Evolutionary conservation across 2,329 filamentous ascomycete genomes (phyloP).

Genomic region (Colletotrichum tabaci): DNA sequence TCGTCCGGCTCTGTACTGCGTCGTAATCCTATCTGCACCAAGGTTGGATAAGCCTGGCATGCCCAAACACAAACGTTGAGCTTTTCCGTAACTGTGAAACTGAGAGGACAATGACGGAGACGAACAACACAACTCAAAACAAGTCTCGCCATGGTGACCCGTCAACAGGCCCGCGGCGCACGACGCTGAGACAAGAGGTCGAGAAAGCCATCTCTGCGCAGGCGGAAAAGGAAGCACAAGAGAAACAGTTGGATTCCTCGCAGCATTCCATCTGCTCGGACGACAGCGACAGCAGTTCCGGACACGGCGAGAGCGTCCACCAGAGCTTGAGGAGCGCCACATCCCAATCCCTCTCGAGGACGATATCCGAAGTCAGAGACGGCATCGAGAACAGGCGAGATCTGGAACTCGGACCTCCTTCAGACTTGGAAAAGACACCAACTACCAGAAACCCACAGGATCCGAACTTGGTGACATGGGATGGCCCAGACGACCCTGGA

Average conservation of each 20-base stretch:
- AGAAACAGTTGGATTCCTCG: conserved; percentile 3
- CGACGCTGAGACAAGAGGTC: conserved; percentile 32
- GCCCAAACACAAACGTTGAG: background rate
- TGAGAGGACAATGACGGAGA: background rate
- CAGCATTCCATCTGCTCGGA: conserved; percentile 22
- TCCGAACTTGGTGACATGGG: conserved; percentile 63
- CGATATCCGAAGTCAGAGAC: conserved; percentile 57
- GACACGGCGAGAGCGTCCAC: conserved; percentile 1
- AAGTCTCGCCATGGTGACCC: background rate
- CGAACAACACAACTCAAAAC: background rate
- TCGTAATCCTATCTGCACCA: background rate
- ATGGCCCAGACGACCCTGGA: conserved; percentile 65
- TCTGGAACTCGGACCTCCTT: conserved; percentile 50
- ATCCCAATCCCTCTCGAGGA: conserved; percentile 49
- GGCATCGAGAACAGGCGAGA: conserved; percentile 56
- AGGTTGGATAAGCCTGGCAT: background rate
- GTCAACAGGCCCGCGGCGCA: background rate
- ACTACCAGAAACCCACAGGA: conserved; percentile 46
- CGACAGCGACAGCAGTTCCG: conserved; percentile 18
- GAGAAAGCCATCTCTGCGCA: conserved; percentile 7
- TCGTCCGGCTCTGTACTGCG: background rate
- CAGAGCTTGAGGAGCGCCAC: conserved; percentile 9
- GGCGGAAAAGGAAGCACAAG: conserved; percentile 8
- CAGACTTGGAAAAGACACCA: conserved; percentile 46
- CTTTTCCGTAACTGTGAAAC: background rate